Base-by-base conservation (phyloP, 75 land plant species). In the Cunninghamia lanceolata region DNA sequence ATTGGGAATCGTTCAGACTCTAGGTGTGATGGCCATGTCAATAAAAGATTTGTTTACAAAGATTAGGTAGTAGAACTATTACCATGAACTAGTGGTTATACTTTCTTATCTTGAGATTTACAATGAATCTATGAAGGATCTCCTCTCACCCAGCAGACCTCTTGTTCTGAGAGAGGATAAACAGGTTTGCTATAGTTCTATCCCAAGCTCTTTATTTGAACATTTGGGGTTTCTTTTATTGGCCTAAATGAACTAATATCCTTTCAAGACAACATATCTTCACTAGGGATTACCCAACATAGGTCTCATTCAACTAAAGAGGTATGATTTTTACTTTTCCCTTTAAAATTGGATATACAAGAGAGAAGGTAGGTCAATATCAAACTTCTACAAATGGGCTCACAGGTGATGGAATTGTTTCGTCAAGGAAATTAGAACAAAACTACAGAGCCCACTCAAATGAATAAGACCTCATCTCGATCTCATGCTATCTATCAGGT, bases 401-500 rank as follows among this genome's bases (percentile, higher is more conserved):
- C 85, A 74, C 43, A 88, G 89, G 87, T 88, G 3, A 88, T 85
- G 89, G 71, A 42, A 19, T 82, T 88, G 87, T 84, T n/a, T n/a
- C n/a, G n/a, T n/a, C n/a, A n/a, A n/a, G n/a, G n/a, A n/a, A n/a
- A n/a, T n/a, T n/a, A n/a, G n/a, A n/a, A n/a, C n/a, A n/a, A n/a
- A n/a, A n/a, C n/a, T n/a, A n/a, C n/a, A n/a, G n/a, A n/a, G n/a
- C n/a, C n/a, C n/a, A n/a, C n/a, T n/a, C n/a, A n/a, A n/a, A n/a
- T n/a, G n/a, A n/a, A n/a, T n/a, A n/a, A n/a, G n/a, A n/a, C n/a
- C n/a, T n/a, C n/a, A n/a, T n/a, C n/a, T n/a, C n/a, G n/a, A n/a
- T n/a, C n/a, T 45, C 87, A 85, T 78, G 89, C 87, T 28, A 88
- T 88, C 34, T 85, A 85, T 39, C 87, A 88, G 87, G 89, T 88